phyloP scores from a whole-genome alignment of 116 monocot genomes.

The Trichopus zeylanicus region DNA sequence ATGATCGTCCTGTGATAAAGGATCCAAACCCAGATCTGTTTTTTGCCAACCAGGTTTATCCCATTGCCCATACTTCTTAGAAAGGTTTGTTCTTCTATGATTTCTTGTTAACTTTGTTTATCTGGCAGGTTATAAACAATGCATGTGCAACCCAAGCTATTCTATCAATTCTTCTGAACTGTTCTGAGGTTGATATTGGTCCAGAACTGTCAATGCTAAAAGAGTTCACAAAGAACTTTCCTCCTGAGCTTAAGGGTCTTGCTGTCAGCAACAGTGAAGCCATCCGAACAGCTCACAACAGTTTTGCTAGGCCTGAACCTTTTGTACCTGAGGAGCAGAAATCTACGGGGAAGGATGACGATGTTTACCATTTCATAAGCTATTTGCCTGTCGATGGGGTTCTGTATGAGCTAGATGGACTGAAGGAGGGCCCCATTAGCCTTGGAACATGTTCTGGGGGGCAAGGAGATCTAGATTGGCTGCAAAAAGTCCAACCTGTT shows the following conservation, averaged over 20 bases:
- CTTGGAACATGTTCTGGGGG: constrained; percentile 71
- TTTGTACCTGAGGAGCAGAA: constrained; percentile 85
- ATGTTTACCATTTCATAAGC: constrained; percentile 97
- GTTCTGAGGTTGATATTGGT: constrained; percentile 71
- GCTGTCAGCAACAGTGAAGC: constrained; percentile 96
- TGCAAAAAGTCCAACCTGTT: constrained; percentile 77
- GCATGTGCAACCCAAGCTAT: constrained; percentile 99
- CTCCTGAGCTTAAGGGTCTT: constrained; percentile 85
- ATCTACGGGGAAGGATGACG: constrained; percentile 67
- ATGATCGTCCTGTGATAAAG: constrained; percentile 57
- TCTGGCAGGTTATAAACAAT: constrained; percentile 84
- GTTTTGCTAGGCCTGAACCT: constrained; percentile 95
- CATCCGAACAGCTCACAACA: constrained; percentile 94
- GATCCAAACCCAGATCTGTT: constrained; percentile 76
- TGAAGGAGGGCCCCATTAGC: constrained; percentile 90
- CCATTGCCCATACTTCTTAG: not conserved
- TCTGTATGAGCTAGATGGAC: constrained; percentile 91
- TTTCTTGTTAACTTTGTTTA: not conserved
- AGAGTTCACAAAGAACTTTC: constrained; percentile 91
- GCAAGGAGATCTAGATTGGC: constrained; percentile 65
- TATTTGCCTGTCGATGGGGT: constrained; percentile 90
- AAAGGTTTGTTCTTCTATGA: not conserved
- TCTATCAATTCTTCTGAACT: constrained; percentile 88
- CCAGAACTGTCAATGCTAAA: constrained; percentile 76
- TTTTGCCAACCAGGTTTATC: constrained; percentile 82